Base-by-base conservation (phyloP, 441 rosid species). In the Croton laevigatus region DNA sequence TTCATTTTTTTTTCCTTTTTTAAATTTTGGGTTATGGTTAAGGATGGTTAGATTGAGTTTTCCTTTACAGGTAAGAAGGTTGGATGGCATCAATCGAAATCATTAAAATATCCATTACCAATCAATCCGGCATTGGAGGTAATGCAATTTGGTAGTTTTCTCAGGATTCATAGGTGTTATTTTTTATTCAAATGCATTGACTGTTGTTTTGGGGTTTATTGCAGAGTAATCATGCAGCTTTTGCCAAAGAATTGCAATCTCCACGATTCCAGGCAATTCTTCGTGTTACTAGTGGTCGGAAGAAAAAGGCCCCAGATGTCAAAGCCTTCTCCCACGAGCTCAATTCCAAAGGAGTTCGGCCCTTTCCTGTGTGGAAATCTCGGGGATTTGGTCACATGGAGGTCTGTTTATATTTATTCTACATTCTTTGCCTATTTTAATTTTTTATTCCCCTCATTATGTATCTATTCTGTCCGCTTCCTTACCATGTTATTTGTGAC, bases 251-350 rank as follows among this genome's bases (percentile, higher is more conserved):
- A 84, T 81, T 93, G 65, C 96, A 88, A 73, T 93, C 97, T 65
- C 98, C 97, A 6, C 86, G 93, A 23, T 93, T 93, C 76, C 97
- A 90, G 76, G 98, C 97, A 55, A 84, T 96, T 44, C 62, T 93
- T 80, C 93, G 89, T 45, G 87, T 90, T 42, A 93, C 99, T 0
- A 90, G 96, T 79, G 93, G 96, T 68, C 82, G 96, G 73, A 93
- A 88, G 88, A 93, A 88, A 87, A 93, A 81, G 80, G 78, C 90
- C 51, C 88, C 93, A 34, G 94, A 93, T 14, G 85, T 93, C 73
- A 93, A 96, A 80, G 90, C 97, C 81, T 96, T 91, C 87, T 96
- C 99, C 72, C 98, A 93, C 42, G 97, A 96, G 79, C 98, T 96
- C 60, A 96, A 93, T 80, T 96, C 99, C 51, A 96, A 91, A 86